Conservation (phyloP, 331 rosid species). For the Phaseolus coccineus region DNA sequence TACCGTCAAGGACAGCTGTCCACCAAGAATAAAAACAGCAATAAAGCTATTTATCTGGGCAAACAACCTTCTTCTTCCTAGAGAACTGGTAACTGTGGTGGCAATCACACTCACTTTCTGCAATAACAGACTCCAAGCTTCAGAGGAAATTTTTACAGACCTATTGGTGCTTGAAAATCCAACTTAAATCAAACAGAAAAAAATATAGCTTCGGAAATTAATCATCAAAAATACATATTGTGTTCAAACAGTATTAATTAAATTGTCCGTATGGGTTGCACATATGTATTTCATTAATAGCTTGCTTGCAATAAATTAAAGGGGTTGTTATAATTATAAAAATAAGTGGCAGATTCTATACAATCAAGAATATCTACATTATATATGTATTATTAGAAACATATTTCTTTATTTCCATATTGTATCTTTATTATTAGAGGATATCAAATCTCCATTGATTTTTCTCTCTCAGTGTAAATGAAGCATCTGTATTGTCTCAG, state of each 20-base stretch:
- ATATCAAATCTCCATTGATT: no score
- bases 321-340: neutral
- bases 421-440: no score
- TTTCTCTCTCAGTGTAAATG: no score
- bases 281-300: conserved; percentile 13
- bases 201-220: conserved; percentile 10
- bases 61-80: conserved; percentile 84
- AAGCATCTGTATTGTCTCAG: no score
- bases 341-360: no score
- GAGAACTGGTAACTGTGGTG: conserved; percentile 74
- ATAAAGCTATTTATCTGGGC: conserved; percentile 94
- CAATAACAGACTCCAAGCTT: conserved; percentile 45
- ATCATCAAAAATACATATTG: neutral
- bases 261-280: conserved; percentile 6
- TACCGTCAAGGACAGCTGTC: conserved; percentile 92
- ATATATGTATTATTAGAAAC: no score
- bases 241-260: neutral
- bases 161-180: neutral
- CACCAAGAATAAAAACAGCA: conserved; percentile 89
- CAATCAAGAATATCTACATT: no score
- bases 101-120: conserved; percentile 94
- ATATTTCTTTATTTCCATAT: no score
- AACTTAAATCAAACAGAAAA: conserved; percentile 27
- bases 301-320: conserved; percentile 29
- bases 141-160: conserved; percentile 26